phyloP scores from a whole-genome alignment of 2,329 filamentous ascomycete genomes.

The Cercospora brassicicola region DNA sequence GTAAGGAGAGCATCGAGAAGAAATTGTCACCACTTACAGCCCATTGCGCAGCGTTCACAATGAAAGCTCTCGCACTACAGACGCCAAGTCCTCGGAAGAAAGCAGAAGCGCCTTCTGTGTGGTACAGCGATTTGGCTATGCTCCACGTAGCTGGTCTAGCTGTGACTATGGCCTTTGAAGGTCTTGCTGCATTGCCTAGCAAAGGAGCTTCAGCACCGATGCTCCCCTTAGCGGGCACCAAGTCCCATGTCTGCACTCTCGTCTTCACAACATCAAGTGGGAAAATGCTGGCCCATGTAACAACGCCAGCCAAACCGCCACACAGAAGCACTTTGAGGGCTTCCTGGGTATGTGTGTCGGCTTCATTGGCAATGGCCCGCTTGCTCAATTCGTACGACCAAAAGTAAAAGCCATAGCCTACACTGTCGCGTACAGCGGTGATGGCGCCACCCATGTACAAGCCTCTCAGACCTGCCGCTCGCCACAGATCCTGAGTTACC shows the following conservation, averaged over 20 bases:
- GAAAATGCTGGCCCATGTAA: slow-evolving; percentile 88
- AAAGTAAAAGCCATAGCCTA: slow-evolving; percentile 98
- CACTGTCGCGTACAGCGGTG: slow-evolving; percentile 77
- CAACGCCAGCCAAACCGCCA: slow-evolving; percentile 81
- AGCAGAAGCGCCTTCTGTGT: slow-evolving; percentile 67
- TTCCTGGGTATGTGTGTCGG: slow-evolving; percentile 43
- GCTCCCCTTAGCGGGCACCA: slow-evolving; percentile 15
- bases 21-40: slow-evolving; percentile 52
- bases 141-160: slow-evolving; percentile 57
- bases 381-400: slow-evolving; percentile 84
- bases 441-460: slow-evolving; percentile 79
- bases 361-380: slow-evolving; percentile 50
- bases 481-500: slow-evolving; percentile 38
- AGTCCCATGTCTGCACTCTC: slow-evolving; percentile 73
- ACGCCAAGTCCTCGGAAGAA: slow-evolving; percentile 81
- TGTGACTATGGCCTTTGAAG: background rate
- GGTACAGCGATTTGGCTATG: slow-evolving; percentile 67
- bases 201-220: slow-evolving; percentile 6
- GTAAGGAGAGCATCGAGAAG: background rate
- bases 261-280: slow-evolving; percentile 93
- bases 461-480: slow-evolving; percentile 58
- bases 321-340: slow-evolving; percentile 61
- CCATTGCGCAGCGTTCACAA: slow-evolving; percentile 94
- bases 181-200: slow-evolving; percentile 15
- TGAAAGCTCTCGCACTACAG: slow-evolving; percentile 81